Base-by-base conservation (phyloP, 2,329 filamentous ascomycete genomes). In the Colletotrichum lupini region DNA sequence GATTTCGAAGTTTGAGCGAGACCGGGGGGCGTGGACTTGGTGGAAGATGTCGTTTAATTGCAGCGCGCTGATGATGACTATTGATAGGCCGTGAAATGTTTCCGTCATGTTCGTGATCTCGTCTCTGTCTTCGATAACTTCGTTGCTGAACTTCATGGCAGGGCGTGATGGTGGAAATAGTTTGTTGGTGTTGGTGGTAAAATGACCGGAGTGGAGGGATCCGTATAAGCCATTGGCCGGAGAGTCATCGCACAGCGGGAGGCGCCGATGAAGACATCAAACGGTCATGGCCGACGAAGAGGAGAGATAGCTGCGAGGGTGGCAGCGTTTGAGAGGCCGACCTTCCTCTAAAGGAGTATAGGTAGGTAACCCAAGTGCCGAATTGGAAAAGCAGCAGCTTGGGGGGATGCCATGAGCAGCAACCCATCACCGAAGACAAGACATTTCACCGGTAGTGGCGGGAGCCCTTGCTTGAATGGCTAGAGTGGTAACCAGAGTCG, bases 401-500 rank as follows among this genome's bases (percentile, higher is more conserved):
- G 35, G 83, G 82, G 74, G 77, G 80, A 78, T 80, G 82, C 82
- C 83, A 83, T 74, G 81, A 79, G 76, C 79, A 82, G 79, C 81
- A 85, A 76, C 84, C 85, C 79, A 82, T 83, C 80, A 82, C 81
- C 85, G 83, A 87, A 88, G 87, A 89, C 85, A 85, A 74, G 22
- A 88, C 82, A 49, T 76, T 89, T 90, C 87, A 90, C 78, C 87
- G 83, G 77, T 85, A 84, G 63, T 81, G 82, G 67, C 75, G 77
- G 68, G 83, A 85, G 80, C 82, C 83, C 72, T 82, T 84, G 77
- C 81, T 81, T 4, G 87, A 89, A 53, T 83, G 83, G 76, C 83
- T 80, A 79, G 87, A 89, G 77, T 87, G 82, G 78, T 90, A 89
- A 69, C 87, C 87, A 7, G 88, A 89, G 80, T 90, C 88, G 22